Conservation (phyloP, 805 yeast species). For the Metschnikowia baotianmanensis region DNA sequence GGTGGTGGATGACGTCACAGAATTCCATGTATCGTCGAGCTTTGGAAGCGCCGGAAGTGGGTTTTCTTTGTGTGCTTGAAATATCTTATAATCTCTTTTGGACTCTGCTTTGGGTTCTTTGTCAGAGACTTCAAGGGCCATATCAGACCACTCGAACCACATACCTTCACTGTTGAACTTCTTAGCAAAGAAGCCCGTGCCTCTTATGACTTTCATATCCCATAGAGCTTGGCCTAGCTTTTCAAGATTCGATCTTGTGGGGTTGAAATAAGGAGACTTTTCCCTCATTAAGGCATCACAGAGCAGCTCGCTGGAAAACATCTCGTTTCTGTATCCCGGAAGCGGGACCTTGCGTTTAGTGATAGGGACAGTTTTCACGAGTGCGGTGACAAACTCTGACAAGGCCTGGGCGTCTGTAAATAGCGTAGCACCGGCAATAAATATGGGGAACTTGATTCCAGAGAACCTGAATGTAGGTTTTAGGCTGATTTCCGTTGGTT, state of each 20-base stretch:
- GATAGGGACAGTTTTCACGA: slow-evolving; percentile 25
- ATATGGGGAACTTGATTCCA: slow-evolving; percentile 31
- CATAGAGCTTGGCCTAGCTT: slow-evolving; percentile 40
- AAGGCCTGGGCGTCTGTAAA: slow-evolving; percentile 22
- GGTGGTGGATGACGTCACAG: slow-evolving; percentile 27
- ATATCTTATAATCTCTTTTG: too few relatives aligned
- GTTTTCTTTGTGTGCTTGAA: not conserved
- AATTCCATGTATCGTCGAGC: slow-evolving; percentile 17
- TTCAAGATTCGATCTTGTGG: slow-evolving; percentile 37
- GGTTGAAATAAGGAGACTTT: slow-evolving; percentile 33
- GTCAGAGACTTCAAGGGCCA: slow-evolving; percentile 21
- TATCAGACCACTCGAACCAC: slow-evolving; percentile 46
- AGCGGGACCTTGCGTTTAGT: slow-evolving; percentile 34
- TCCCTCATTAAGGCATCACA: slow-evolving; percentile 26
- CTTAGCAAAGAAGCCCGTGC: slow-evolving; percentile 32
- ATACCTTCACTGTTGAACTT: slow-evolving; percentile 41
- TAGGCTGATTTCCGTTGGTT: not conserved
- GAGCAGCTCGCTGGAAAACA: slow-evolving; percentile 39
- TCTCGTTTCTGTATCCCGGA: slow-evolving; percentile 40
- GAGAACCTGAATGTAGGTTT: too few relatives aligned
- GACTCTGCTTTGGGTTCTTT: not conserved
- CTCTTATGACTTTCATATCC: slow-evolving; percentile 31
- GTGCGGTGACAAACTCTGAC: slow-evolving; percentile 21
- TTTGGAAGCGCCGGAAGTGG: not conserved
- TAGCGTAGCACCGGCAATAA: slow-evolving; percentile 26